Conservation (phyloP, 2,329 filamentous ascomycete genomes). For the Thielaviopsis cerberus region DNA sequence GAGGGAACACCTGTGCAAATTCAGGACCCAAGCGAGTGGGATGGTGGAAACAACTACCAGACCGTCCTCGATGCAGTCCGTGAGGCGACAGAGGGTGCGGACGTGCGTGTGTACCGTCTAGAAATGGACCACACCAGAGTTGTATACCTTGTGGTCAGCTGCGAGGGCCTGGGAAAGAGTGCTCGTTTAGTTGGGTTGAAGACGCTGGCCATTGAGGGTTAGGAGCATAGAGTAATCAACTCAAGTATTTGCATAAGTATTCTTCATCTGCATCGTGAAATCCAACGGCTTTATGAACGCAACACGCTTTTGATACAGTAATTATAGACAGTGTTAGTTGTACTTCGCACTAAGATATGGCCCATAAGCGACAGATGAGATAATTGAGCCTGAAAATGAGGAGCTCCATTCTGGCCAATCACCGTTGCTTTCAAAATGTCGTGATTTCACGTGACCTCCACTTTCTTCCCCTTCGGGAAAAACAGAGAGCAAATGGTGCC, state of each 20-base stretch:
- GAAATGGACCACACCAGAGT: constrained; percentile 32
- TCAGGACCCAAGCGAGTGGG: constrained; percentile 52
- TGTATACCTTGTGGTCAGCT: constrained; percentile 64
- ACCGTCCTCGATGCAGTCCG: constrained; percentile 50
- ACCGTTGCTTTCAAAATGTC: constrained; percentile 6
- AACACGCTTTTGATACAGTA: too few species aligned
- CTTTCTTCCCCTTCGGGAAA: background rate
- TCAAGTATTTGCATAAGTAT: too few species aligned
- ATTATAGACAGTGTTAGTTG: too few species aligned
- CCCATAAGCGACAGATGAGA: background rate
- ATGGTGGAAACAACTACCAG: constrained; percentile 50
- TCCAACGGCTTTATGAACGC: too few species aligned
- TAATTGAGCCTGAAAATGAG: background rate
- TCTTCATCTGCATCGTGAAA: too few species aligned
- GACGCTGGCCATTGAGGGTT: constrained; percentile 52
- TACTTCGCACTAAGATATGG: too few species aligned
- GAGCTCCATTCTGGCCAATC: constrained; percentile 10
- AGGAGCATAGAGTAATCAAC: too few species aligned
- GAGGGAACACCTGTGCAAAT: constrained; percentile 42
- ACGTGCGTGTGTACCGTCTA: constrained; percentile 60
- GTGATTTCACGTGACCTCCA: constrained; percentile 12
- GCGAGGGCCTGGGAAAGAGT: constrained; percentile 36
- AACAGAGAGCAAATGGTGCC: background rate
- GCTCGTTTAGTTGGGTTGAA: constrained; percentile 57
- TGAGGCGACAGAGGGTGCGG: constrained; percentile 41